Evolutionary conservation across 768 basidiomycete species (phyloP), one percentile per base, ranked within the genome.

Genomic region (Pleurotus djamor): DNA sequence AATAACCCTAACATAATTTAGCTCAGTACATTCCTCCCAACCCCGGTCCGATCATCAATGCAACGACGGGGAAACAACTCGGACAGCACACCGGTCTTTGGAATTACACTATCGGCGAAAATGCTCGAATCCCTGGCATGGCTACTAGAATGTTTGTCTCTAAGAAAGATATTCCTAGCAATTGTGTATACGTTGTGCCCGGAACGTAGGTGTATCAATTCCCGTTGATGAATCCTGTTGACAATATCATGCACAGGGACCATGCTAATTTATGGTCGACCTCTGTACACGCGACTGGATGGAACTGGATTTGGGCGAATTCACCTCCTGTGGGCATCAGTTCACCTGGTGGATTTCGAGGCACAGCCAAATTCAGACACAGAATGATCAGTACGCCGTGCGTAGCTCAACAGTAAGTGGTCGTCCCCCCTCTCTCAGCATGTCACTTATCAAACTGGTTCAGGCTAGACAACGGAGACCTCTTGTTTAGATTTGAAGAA

Each of bases 91-190:
- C 76, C 1, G 96, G 96, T 0, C 71, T 95, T 0, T 96, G 92
- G 91, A 81, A 79, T 17, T 94, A 85, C 66, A 96, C 95, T 0
- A 78, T 97, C 48, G 96, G 96, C 2, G 89, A 98, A 69, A 82
- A 85, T 34, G 87, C 89, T 0, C 82, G 83, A 48, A 69, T 96
- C 17, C 68, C 73, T 1, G 92, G 94, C 1, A 75, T 86, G 74
- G 70, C 73, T 1, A 67, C 80, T 52, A 83, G 79, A 66, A 80
- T 88, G 76, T 96, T 87, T 62, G 91, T 97, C 4, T 84, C 84
- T 0, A 69, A 72, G 38, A 98, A 98, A 69, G 86, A 94, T 61
- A 61, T 71, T 2, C 65, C 69, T 9, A 71, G 65, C 10, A 93
- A 96, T 67, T 79, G 78, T 12, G 79, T 98, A n/a, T 83, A 87